These are phyloP conservation scores for Pseudoneurospora amorphoporcata DNA, from an alignment of 495 filamentous ascomycete species.

Conservation along the genomic window DNA sequence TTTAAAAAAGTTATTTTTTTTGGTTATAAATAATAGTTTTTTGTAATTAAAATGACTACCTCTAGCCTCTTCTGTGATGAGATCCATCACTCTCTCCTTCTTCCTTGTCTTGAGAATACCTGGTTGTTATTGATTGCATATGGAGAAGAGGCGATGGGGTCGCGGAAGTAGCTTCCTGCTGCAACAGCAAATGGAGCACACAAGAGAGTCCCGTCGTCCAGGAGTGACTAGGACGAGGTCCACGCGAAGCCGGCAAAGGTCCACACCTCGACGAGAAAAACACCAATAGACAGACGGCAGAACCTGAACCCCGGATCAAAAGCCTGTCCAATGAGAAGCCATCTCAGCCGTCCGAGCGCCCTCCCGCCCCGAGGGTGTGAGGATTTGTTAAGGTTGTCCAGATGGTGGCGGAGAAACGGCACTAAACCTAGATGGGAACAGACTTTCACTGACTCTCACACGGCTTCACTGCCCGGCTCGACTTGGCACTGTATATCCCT, in stretches of 20 bases:
- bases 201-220: neutral
- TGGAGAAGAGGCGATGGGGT: neutral
- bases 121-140: neutral
- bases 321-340: slow-evolving; percentile 7
- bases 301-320: slow-evolving; percentile 22
- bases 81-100: neutral
- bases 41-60: too few relatives aligned
- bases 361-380: neutral
- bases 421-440: slow-evolving; percentile 14
- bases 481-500: neutral
- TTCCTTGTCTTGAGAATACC: neutral
- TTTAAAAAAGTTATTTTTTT: too few relatives aligned
- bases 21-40: too few relatives aligned
- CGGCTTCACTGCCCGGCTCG: slow-evolving; percentile 6
- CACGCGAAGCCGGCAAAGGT: neutral
- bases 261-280: neutral
- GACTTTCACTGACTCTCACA: neutral
- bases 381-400: neutral
- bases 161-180: neutral
- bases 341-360: neutral
- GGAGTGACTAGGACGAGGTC: neutral
- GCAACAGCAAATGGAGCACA: neutral
- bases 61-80: neutral
- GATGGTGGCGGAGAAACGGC: slow-evolving; percentile 13
- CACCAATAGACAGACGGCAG: slow-evolving; percentile 9